Base-by-base conservation (phyloP, 495 filamentous ascomycete genomes). In the Hypoxylon cercidicola region DNA sequence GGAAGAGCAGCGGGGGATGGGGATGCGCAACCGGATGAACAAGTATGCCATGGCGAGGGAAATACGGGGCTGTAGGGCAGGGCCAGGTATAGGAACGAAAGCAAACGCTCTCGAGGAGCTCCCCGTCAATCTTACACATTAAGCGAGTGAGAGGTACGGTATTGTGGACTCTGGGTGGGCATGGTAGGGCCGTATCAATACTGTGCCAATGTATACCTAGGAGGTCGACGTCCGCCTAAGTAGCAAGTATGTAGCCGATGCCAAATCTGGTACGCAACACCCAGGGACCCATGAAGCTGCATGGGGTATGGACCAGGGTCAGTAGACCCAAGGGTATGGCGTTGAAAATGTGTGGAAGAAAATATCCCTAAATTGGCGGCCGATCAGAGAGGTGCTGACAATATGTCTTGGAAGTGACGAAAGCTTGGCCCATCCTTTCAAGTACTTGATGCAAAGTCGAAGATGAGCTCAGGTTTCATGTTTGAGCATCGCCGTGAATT, bases 11-110 rank as follows among this genome's bases (percentile, higher is more conserved):
- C 58, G 58, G 59, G 59, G 64, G 57, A 18, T 61, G 48, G 25
- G 25, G 50, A 62, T 46, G 59, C 48, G 54, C 41, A 54, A 47
- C 40, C 40, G 34, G 30, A 43, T 35, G 35, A 34, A 32, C 37
- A 32, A 55, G n/a, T 49, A 52, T 48, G 41, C 55, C 48, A 58
- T 45, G 51, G 54, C 16, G 20, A 60, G 49, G 55, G 40, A 55
- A 62, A 63, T 63, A 63, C 59, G 59, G 64, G 64, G 59, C 60
- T 53, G 59, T 68, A 68, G 55, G 59, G 64, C 60, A 64, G 65
- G 55, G 49, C 59, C 60, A 64, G 55, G 65, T 55, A 55, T 60
- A 18, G 40, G 30, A 20, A 62, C n/a, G 32, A 64, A 44, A 53
- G 41, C 60, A 63, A 64, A 68, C 58, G 59, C 51, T 63, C 45